Evolutionary conservation across 2,329 filamentous ascomycete species (phyloP).

Genomic region (Periconia digitata): DNA sequence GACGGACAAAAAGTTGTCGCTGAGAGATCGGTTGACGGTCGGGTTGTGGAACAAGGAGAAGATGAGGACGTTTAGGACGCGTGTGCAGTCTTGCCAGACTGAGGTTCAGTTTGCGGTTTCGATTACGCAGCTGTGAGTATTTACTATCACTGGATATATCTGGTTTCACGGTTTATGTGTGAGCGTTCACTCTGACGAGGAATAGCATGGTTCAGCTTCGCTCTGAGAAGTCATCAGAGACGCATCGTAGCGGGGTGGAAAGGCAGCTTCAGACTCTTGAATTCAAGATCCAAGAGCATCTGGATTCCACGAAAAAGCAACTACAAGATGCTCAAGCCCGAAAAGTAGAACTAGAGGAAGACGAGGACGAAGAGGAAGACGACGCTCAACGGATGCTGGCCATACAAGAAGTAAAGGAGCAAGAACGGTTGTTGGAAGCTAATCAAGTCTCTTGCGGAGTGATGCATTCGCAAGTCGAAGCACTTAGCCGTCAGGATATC

Average conservation of each 20-base stretch:
- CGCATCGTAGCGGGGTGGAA: conserved; percentile 1
- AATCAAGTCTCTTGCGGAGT: conserved; percentile 13
- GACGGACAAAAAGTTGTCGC: conserved; percentile 8
- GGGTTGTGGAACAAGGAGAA: conserved; percentile 17
- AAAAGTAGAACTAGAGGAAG: conserved; percentile 7
- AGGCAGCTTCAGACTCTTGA: conserved; percentile 11
- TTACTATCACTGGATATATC: background rate
- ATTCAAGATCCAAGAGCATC: conserved; percentile 11
- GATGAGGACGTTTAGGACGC: conserved; percentile 10
- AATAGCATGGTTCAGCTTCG: conserved; percentile 12
- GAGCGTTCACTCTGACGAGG: no score
- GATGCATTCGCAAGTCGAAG: conserved; percentile 11
- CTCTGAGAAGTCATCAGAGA: conserved; percentile 8
- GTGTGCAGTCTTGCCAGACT: conserved; percentile 11
- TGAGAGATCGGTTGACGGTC: conserved; percentile 11
- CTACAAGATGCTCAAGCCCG: conserved; percentile 5
- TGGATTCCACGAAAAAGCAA: conserved; percentile 8
- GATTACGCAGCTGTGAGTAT: conserved; percentile 13
- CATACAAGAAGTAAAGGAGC: conserved; percentile 13
- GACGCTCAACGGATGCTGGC: conserved; percentile 10
- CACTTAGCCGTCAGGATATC: conserved; percentile 12
- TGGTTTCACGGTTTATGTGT: background rate
- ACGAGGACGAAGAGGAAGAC: conserved; percentile 14
- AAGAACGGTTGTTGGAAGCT: conserved; percentile 9
- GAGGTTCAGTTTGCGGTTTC: conserved; percentile 13